Percentiles rank a stretch among this genome's conserved stretches.
phyloP scores from a whole-genome alignment of 2,329 filamentous ascomycete species.

The Trichoderma aggressivum region DNA sequence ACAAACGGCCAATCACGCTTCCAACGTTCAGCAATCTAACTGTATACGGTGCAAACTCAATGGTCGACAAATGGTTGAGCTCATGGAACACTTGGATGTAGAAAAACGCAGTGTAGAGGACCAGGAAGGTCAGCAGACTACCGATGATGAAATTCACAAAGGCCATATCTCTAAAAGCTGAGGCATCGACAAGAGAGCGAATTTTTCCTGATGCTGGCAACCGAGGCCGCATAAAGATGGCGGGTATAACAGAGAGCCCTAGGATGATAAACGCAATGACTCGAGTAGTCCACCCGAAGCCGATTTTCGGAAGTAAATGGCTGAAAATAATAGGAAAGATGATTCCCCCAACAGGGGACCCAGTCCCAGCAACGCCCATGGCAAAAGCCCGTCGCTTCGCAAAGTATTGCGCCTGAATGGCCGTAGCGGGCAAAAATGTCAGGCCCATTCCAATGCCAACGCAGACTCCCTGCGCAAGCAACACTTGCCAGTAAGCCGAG shows the following conservation, averaged over 20 bases:
- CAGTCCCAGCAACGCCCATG: constrained; percentile 33
- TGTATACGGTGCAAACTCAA: constrained; percentile 38
- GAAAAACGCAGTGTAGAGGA: background rate
- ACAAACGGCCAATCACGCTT: constrained; percentile 43
- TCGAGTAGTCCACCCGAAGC: constrained; percentile 36
- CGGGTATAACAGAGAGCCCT: constrained; percentile 28
- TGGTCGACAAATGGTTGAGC: constrained; percentile 31
- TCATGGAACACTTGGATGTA: background rate
- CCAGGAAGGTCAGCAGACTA: background rate
- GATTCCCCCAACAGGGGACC: constrained; percentile 23
- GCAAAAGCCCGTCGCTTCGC: constrained; percentile 28
- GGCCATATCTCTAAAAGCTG: background rate
- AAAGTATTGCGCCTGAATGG: constrained; percentile 36
- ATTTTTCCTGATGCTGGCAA: background rate
- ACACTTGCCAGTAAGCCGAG: background rate
- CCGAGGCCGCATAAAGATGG: constrained; percentile 27
- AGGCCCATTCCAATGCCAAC: background rate
- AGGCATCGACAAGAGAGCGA: background rate
- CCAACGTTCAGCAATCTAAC: constrained; percentile 46
- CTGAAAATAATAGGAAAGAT: constrained; percentile 38
- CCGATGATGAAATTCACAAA: background rate
- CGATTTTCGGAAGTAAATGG: constrained; percentile 28
- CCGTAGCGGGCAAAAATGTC: constrained; percentile 30
- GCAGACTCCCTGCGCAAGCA: background rate
- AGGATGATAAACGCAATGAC: constrained; percentile 31